Evolutionary conservation across 2,329 filamentous ascomycete species (phyloP), one percentile per base, ranked within the genome.

Genomic region (Mycosphaerelloides madeirae): DNA sequence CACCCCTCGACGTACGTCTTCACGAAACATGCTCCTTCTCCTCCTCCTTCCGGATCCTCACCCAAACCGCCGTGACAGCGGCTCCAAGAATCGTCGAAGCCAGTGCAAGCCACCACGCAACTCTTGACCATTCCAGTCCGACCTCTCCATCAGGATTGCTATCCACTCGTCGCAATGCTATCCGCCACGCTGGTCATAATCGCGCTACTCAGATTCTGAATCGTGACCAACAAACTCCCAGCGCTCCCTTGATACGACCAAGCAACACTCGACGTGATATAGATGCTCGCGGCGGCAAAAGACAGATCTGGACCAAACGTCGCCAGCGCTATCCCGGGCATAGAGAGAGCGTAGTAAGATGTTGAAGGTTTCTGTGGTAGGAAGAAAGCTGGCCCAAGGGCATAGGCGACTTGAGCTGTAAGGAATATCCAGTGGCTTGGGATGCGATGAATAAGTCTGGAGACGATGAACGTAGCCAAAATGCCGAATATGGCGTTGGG

Each of bases 221-320:
- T 68, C 18, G 70, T 74, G 1, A 73, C 70, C 3, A 74, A 55
- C 46, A 74, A 46, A 42, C 69, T 72, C 1, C 69, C 71, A 0
- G 71, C 71, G 9, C 65, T 66, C 3, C 70, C 71, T 46, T 74
- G 71, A 41, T 73, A 73, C 1, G 65, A 70, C n/a, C 69, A 53
- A 1, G 68, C 65, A 4, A 74, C 70, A 38, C 65, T 71, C 9
- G 64, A 68, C 0, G 70, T 74, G 46, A 74, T 72, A 56, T 73
- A 73, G 34, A 74, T 73, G n/a, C 67, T 68, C 1, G 70, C 70
- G 0, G 71, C 71, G 0, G 71, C 70, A 46, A 74, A 74, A 20
- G 67, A 67, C 40, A 74, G 58, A 36, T 74, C 71, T 0, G 71
- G 71, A 0, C 71, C 71, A 35, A 74, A 73, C 0, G 70, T 73